These are phyloP conservation scores for Penicillium psychrofluorescens DNA, from an alignment of 495 filamentous ascomycete genomes.

Conservation along the genomic window DNA sequence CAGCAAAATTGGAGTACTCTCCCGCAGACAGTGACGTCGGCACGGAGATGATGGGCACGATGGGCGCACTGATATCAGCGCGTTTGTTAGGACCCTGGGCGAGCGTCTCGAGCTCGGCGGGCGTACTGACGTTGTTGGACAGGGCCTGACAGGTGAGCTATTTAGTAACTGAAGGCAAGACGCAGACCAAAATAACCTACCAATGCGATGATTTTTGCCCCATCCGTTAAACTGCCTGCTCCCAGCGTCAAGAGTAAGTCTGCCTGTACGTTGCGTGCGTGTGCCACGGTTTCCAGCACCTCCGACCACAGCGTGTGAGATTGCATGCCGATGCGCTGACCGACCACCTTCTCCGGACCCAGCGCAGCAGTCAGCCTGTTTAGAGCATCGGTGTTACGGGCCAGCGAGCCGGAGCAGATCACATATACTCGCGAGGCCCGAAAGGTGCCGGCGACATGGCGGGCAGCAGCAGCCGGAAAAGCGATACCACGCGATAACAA, in stretches of 20 bases:
- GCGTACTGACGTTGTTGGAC: constrained; percentile 38
- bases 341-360: constrained; percentile 36
- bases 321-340: constrained; percentile 48
- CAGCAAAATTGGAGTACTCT: constrained; percentile 52
- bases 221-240: constrained; percentile 55
- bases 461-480: constrained; percentile 41
- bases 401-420: constrained; percentile 52
- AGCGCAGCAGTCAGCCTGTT: constrained; percentile 37
- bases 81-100: constrained; percentile 26
- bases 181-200: constrained; percentile 20
- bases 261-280: constrained; percentile 36
- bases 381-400: constrained; percentile 45
- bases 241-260: constrained; percentile 57
- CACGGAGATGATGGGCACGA: constrained; percentile 51
- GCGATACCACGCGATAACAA: constrained; percentile 45
- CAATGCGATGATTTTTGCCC: constrained; percentile 49
- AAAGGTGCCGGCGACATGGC: constrained; percentile 45
- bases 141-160: constrained; percentile 23
- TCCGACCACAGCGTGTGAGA: constrained; percentile 56
- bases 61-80: constrained; percentile 25
- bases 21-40: constrained; percentile 58
- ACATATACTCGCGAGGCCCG: constrained; percentile 48
- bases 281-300: constrained; percentile 45
- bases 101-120: constrained; percentile 37
- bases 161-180: background rate